Conservation (phyloP, 2,329 filamentous ascomycete genomes). For the Fonsecaea monophora region DNA sequence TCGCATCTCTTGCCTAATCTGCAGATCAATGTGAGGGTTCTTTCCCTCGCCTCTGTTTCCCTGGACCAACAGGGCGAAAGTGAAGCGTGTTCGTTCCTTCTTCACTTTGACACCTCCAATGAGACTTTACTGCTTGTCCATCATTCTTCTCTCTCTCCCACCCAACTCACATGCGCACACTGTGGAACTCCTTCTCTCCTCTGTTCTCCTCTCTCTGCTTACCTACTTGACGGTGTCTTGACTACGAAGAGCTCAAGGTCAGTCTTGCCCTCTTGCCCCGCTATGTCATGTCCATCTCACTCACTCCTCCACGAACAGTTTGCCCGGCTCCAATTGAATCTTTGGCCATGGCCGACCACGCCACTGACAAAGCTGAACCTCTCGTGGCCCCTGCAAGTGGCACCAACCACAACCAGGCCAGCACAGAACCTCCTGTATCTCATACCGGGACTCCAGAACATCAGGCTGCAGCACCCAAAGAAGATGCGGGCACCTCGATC, state of each 20-base stretch:
- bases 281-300: neutral
- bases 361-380: conserved; percentile 10
- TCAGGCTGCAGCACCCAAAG: conserved; percentile 3
- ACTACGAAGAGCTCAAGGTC: neutral
- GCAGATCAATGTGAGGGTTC: conserved; percentile 2
- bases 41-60: conserved; percentile 9
- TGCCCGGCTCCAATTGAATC: neutral
- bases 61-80: neutral
- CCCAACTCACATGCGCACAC: neutral
- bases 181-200: neutral
- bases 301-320: neutral
- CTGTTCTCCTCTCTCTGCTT: neutral
- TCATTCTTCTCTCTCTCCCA: neutral
- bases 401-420: neutral
- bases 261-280: neutral
- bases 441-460: neutral
- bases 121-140: neutral
- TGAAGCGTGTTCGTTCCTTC: neutral
- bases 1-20: neutral
- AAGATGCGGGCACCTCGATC: neutral
- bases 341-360: conserved; percentile 3
- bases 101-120: neutral
- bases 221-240: neutral
- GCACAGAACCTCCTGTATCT: conserved; percentile 1
- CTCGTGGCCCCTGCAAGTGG: neutral